phyloP scores from a whole-genome alignment of 805 yeast genomes.

The Saturnispora quitensis region DNA sequence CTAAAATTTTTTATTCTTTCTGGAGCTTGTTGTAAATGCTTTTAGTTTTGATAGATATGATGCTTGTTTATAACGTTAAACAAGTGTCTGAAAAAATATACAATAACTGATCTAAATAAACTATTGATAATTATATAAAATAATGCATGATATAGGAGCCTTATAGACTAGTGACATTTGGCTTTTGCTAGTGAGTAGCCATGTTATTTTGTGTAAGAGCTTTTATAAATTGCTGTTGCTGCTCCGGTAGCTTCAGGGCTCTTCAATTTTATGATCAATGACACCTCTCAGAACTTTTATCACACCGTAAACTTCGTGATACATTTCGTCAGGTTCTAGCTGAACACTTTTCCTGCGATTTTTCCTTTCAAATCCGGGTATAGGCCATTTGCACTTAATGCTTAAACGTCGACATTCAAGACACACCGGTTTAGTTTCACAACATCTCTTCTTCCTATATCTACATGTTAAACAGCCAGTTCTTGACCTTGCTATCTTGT shows the following conservation, averaged over 20 bases:
- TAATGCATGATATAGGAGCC: too few relatives aligned
- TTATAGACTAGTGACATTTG: too few relatives aligned
- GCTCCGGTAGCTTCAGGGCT: not conserved
- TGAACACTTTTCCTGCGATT: conserved; percentile 41
- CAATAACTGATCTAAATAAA: too few relatives aligned
- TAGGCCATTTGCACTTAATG: conserved; percentile 64
- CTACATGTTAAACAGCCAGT: conserved; percentile 76
- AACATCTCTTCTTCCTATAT: conserved; percentile 68
- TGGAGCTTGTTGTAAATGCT: not conserved
- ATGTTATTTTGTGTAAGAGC: too few relatives aligned
- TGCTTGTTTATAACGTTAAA: too few relatives aligned
- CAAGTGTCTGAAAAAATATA: too few relatives aligned
- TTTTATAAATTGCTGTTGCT: not conserved
- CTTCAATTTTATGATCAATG: conserved; percentile 37
- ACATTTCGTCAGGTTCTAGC: conserved; percentile 42
- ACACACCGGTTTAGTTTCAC: conserved; percentile 61
- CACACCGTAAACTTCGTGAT: conserved; percentile 46
- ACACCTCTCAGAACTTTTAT: conserved; percentile 57
- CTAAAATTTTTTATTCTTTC: not conserved
- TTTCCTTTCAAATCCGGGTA: conserved; percentile 57
- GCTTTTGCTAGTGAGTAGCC: too few relatives aligned
- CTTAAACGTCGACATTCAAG: conserved; percentile 57
- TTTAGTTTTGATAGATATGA: too few relatives aligned
- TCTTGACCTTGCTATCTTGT: conserved; percentile 44
- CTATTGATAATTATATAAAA: too few relatives aligned